Evolutionary conservation across 2,329 filamentous ascomycete genomes (phyloP), one percentile per base, ranked within the genome.

Genomic region (Diaporthe sp.): DNA sequence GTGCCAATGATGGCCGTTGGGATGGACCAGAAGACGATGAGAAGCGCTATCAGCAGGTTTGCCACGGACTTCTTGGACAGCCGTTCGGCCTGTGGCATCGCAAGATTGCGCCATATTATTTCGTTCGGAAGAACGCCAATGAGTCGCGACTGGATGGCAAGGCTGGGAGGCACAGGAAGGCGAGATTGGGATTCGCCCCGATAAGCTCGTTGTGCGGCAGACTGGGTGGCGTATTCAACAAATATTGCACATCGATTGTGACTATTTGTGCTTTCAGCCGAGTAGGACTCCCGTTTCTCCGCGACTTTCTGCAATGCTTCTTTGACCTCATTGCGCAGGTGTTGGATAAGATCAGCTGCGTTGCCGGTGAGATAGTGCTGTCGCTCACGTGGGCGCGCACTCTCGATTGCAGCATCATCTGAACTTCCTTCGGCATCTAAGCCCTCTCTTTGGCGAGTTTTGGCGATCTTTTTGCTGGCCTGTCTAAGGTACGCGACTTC

Each of bases 101-200:
- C 74, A 8, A 75, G 68, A 22, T 74, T 75, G 30, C 44, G 22
- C 97, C 97, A 99, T 77, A 98, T 92, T 68, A 98, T 87, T 80
- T 98, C 96, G 7, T 87, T 86, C 0, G 96, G 96, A 70, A 90
- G 90, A 70, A 98, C 88, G 59, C 95, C 95, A 72, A 96, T 96
- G 80, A 92, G 95, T 39, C 95, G 92, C 63, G 95, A 95, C 30
- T 93, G 90, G 93, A 98, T 95, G 82, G 95, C 94, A 55, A 96
- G 86, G 35, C 65, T 61, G 30, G 68, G 17, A 37, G 72, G 74
- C 13, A 75, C 47, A 37, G 94, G 92, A 72, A 94, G 90, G 81
- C 97, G 94, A 32, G 51, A 39, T 83, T 97, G 94, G 9, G 94
- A 90, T 37, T 97, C 87, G 27, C 91, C 92, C 83, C 98, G 96